phyloP scores from a whole-genome alignment of 2,329 filamentous ascomycete species.

The Penicillium occitanis region DNA sequence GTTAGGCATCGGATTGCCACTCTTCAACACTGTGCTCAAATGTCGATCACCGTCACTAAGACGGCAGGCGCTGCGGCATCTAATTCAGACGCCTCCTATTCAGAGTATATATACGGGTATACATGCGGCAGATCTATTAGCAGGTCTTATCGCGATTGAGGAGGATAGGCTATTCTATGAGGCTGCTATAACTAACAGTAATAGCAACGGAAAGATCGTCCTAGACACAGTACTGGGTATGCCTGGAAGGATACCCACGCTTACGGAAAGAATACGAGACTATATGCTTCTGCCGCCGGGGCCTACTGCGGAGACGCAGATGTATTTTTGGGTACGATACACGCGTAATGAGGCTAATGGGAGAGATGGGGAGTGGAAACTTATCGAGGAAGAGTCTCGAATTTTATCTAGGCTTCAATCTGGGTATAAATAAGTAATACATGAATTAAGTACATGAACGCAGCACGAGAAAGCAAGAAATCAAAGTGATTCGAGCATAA shows the following conservation, averaged over 20 bases:
- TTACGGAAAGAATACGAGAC: not conserved
- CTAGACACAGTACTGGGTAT: not conserved
- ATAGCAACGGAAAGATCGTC: not conserved
- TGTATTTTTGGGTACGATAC: not conserved
- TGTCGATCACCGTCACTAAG: not conserved
- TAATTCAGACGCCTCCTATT: not conserved
- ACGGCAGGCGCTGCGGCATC: not conserved
- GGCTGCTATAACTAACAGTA: not conserved
- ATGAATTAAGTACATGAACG: not conserved
- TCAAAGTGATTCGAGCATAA: not conserved
- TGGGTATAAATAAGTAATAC: not conserved
- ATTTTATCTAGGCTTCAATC: conserved; percentile 2
- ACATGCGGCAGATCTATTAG: not conserved
- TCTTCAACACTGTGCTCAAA: not conserved
- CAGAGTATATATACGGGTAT: not conserved
- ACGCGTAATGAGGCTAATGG: not conserved
- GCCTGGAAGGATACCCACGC: not conserved
- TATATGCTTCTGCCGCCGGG: not conserved
- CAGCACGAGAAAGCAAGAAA: not conserved
- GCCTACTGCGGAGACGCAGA: not conserved
- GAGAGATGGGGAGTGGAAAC: not conserved
- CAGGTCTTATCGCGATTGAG: not conserved
- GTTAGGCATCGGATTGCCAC: not conserved
- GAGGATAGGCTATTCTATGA: not conserved
- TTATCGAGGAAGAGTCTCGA: not conserved